These are phyloP conservation scores for Xylariaceae sp. DNA, from an alignment of 2,329 filamentous ascomycete genomes.

Conservation along the genomic window DNA sequence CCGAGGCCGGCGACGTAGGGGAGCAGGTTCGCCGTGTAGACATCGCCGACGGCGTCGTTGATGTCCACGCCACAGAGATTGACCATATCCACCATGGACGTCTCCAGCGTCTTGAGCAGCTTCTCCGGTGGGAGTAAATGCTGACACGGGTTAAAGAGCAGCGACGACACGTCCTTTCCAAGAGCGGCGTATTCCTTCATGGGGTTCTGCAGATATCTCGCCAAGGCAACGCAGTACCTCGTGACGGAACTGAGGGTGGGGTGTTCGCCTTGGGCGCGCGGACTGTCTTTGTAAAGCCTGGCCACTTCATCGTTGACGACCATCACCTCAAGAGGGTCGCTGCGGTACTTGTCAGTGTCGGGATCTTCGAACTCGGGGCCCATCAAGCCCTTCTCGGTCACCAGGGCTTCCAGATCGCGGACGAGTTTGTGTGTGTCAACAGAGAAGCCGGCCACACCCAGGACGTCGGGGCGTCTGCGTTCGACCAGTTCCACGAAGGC, in stretches of 20 bases:
- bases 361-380: conserved; percentile 75
- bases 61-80: conserved; percentile 94
- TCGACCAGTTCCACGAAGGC: conserved; percentile 73
- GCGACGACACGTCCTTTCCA: conserved; percentile 76
- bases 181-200: conserved; percentile 94
- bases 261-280: conserved; percentile 70
- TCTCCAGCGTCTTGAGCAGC: conserved; percentile 78
- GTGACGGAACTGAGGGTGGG: conserved; percentile 71
- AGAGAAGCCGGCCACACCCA: conserved; percentile 82
- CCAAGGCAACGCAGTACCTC: conserved; percentile 83
- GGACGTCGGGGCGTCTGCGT: conserved; percentile 77
- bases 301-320: conserved; percentile 96
- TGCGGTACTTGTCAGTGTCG: conserved; percentile 67
- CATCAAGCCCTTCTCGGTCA: conserved; percentile 69
- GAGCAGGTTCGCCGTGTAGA: conserved; percentile 77
- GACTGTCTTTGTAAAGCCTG: conserved; percentile 88
- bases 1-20: conserved; percentile 89
- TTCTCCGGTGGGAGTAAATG: conserved; percentile 83
- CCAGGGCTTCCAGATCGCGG: conserved; percentile 70
- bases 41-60: conserved; percentile 78
- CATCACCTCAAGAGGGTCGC: conserved; percentile 77
- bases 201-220: conserved; percentile 88
- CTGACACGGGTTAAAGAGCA: conserved; percentile 85
- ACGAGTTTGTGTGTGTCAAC: conserved; percentile 80
- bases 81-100: conserved; percentile 97